These are phyloP conservation scores for Seminavis robusta DNA, from an alignment of 108 stramenopile genomes.

Conservation along the genomic window DNA sequence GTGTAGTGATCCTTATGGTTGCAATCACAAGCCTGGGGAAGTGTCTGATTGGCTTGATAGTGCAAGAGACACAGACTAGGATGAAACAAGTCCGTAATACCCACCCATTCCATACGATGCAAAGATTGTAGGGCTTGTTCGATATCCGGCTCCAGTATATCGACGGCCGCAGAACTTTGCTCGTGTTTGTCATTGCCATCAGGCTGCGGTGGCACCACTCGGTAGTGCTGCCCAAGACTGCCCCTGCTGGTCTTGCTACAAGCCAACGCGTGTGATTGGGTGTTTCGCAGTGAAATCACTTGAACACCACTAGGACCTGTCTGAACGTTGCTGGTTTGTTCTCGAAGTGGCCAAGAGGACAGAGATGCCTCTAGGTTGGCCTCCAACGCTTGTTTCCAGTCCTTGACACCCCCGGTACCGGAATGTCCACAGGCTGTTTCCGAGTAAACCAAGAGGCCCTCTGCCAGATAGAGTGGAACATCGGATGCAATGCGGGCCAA, in stretches of 20 bases:
- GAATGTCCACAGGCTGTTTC: not conserved
- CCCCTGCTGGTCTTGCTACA: slow-evolving; percentile 3
- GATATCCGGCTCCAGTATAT: not conserved
- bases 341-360: too few species aligned
- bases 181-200: too few species aligned
- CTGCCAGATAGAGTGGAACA: not conserved
- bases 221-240: slow-evolving; percentile 3
- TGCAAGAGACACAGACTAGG: slow-evolving; percentile 6
- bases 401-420: too few species aligned
- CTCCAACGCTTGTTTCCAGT: too few species aligned
- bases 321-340: too few species aligned
- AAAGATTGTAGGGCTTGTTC: not conserved
- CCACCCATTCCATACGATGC: not conserved
- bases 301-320: not conserved
- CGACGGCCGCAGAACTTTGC: too few species aligned
- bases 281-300: not conserved
- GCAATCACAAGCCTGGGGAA: slow-evolving; percentile 1
- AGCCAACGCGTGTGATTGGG: slow-evolving; percentile 1
- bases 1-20: not conserved
- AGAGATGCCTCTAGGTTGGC: too few species aligned
- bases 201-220: not conserved
- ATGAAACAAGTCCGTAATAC: slow-evolving; percentile 1
- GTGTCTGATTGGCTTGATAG: not conserved
- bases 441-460: not conserved
- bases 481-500: not conserved